These are phyloP conservation scores for Phaeodactylum tricornutum DNA, from an alignment of 108 stramenopile genomes.

Conservation along the genomic window DNA sequence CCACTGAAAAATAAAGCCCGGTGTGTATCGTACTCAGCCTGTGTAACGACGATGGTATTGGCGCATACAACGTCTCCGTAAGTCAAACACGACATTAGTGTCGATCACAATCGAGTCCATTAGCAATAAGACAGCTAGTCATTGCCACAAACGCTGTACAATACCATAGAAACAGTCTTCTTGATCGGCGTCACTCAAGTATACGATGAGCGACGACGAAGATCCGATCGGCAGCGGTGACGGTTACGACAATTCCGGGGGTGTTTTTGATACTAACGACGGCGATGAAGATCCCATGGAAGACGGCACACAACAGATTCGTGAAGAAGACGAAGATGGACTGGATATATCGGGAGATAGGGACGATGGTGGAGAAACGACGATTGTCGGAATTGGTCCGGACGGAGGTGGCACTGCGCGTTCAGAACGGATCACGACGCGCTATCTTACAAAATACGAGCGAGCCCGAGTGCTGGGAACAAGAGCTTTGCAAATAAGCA, in stretches of 20 bases:
- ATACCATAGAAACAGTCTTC: no score
- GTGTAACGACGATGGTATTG: no score
- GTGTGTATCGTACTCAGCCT: no score
- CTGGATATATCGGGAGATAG: constrained; percentile 72
- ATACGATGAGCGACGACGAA: constrained; percentile 77
- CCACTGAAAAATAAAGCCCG: no score
- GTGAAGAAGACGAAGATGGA: constrained; percentile 26
- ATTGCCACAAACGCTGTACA: no score
- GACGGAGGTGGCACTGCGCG: constrained; percentile 23
- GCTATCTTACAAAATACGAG: constrained; percentile 98
- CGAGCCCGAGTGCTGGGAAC: constrained; percentile 97
- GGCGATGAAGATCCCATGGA: constrained; percentile 26
- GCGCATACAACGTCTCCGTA: no score
- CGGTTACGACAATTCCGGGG: constrained; percentile 75
- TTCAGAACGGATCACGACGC: constrained; percentile 68
- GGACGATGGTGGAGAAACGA: constrained; percentile 35
- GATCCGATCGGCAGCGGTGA: constrained; percentile 56
- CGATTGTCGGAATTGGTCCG: constrained; percentile 27
- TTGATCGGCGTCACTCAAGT: no score
- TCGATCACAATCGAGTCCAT: no score
- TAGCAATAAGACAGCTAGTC: no score
- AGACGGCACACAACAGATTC: constrained; percentile 12
- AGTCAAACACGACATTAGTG: no score
- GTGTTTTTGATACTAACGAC: constrained; percentile 36
- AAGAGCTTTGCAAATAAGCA: constrained; percentile 95